A percentile compares a stretch with the other conserved stretches of the same genome.
Conservation (phyloP, 495 filamentous ascomycete species). For the Echria macrotheca region DNA sequence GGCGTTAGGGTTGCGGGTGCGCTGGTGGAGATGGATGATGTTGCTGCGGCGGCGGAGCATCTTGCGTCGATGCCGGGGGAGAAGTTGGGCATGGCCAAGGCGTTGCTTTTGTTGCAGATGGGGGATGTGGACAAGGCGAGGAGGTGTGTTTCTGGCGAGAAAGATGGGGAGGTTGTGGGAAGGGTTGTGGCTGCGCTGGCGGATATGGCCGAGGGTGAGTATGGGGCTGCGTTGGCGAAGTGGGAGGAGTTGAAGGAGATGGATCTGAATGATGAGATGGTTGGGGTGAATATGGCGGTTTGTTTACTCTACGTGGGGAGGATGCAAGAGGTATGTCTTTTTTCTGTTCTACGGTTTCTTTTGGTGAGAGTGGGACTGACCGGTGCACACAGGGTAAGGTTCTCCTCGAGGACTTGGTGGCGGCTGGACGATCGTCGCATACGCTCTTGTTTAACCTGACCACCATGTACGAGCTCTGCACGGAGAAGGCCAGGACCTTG, state of each 20-base stretch:
- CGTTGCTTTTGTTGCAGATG: constrained; percentile 66
- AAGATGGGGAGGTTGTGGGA: constrained; percentile 20
- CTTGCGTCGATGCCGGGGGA: constrained; percentile 44
- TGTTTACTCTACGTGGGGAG: constrained; percentile 73
- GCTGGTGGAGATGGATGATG: constrained; percentile 86
- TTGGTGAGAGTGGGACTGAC: too few species aligned
- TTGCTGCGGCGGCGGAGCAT: constrained; percentile 67
- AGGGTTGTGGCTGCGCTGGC: constrained; percentile 58
- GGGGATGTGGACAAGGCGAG: constrained; percentile 71
- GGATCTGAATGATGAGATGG: constrained; percentile 50
- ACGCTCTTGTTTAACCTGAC: constrained; percentile 82
- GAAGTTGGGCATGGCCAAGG: constrained; percentile 39
- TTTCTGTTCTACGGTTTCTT: neutral
- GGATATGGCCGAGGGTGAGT: constrained; percentile 74
- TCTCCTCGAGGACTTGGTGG: constrained; percentile 59
- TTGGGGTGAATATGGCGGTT: constrained; percentile 74
- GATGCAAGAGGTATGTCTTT: constrained; percentile 59
- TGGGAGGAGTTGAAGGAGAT: constrained; percentile 57
- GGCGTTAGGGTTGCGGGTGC: constrained; percentile 74
- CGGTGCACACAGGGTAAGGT: constrained; percentile 51
- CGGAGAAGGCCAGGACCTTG: constrained; percentile 60
- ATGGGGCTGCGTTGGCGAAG: constrained; percentile 51
- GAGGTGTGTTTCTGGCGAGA: constrained; percentile 33
- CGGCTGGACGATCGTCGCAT: constrained; percentile 57
- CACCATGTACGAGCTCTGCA: constrained; percentile 89